phyloP scores from a whole-genome alignment of 2,329 filamentous ascomycete genomes.

The Huntiella decipiens region DNA sequence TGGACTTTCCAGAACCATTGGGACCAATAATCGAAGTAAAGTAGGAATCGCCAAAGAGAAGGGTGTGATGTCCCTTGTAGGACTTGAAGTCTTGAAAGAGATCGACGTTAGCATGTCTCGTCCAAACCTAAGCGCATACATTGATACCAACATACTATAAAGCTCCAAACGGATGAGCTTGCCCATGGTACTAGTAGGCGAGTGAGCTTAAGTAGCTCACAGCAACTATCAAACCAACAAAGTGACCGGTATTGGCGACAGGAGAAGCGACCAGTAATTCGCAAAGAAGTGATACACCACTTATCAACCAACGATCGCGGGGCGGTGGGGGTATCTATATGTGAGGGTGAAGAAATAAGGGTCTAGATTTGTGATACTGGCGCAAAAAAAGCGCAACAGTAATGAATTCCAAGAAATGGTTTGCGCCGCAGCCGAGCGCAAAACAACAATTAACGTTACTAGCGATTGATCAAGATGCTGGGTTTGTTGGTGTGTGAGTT shows the following conservation, averaged over 20 bases:
- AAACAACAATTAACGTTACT: no score
- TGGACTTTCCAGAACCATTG: slow-evolving; percentile 98
- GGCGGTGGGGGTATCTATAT: no score
- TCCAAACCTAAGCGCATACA: slow-evolving; percentile 13
- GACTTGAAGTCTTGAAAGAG: slow-evolving; percentile 74
- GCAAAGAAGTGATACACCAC: no score
- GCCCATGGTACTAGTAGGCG: slow-evolving; percentile 45
- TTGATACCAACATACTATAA: slow-evolving; percentile 45
- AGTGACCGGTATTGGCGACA: background rate
- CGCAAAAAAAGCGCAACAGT: no score
- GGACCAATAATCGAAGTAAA: slow-evolving; percentile 98
- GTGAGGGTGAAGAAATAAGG: no score
- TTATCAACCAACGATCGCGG: no score
- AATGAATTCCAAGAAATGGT: no score
- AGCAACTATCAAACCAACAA: background rate
- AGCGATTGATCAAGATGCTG: no score
- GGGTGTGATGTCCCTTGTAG: slow-evolving; percentile 88
- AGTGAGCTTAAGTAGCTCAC: slow-evolving; percentile 1
- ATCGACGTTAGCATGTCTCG: slow-evolving; percentile 10
- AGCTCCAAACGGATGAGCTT: slow-evolving; percentile 91
- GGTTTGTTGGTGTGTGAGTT: no score
- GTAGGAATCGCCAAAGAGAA: slow-evolving; percentile 93
- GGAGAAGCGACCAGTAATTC: no score
- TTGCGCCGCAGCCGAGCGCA: no score
- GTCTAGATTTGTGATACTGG: no score